Evolutionary conservation across 768 basidiomycete species (phyloP), one percentile per base, ranked within the genome.

Genomic region (Rhodotorula sphaerocarpa): DNA sequence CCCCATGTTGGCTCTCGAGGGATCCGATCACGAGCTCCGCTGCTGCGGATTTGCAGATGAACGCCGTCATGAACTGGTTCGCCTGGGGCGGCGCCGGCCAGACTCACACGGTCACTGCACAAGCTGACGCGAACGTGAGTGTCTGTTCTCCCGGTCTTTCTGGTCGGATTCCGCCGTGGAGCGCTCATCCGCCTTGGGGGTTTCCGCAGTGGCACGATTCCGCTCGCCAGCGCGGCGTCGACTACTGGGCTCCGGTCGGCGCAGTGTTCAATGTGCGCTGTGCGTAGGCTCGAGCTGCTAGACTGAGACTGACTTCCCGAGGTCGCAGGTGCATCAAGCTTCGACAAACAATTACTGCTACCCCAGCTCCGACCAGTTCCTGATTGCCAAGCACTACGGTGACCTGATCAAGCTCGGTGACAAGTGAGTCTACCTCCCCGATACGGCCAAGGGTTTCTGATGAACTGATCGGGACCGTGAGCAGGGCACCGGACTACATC

Each of bases 21-120:
- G 28, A 2, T 14, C 41, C 46, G 21, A 33, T 52, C 21, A 15
- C 25, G 30, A 21, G 18, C 3, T 5, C 28, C 2, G 48, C 42
- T 56, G 27, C 28, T 3, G 41, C 1, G 16, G 52, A n/a, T 6
- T 41, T 64, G 0, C 1, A 50, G 21, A 20, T 64, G 18, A 10
- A 18, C 31, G 63, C 39, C 47, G 53, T 64, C 23, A 46, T 50
- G 0, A 63, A 57, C 34, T 64, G 63, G 63, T 64, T 59, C 52
- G 46, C 34, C 1, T 44, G 28, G 39, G 57, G 63, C 9, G 6
- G 0, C 1, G 53, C 50, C 1, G 33, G 42, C 25, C 30, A 15
- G 2, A 42, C 21, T 12, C 27, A 20, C 0, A 42, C 50, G 10
- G 50, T 60, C 14, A 42, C 59, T 15, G 63, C 58, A 3, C 50